Evolutionary conservation across 345 rosid species (phyloP), one percentile per base, ranked within the genome.

Genomic region (Hevea brasiliensis): DNA sequence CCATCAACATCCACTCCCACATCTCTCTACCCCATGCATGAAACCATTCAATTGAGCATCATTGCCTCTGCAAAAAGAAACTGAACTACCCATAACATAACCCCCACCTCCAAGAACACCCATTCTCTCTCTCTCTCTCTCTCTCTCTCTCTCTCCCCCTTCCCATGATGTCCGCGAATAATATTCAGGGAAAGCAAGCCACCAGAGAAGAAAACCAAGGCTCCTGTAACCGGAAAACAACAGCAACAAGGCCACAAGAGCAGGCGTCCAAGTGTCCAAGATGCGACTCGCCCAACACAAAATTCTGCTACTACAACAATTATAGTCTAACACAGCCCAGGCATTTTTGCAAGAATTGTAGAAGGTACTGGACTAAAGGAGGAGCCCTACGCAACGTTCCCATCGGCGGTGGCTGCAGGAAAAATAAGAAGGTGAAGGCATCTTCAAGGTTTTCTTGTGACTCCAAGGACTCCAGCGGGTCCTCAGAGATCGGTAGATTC

Each of bases 401-500:
- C 21, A 59, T 77, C 21, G 80, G 80, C 4, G 80, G 80, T 10
- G 80, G 80, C 21, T 77, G 80, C 47, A 24, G 75, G 67, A 77
- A 77, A 41, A 77, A 77, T 42, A 77, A 71, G 76, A 77, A 72
- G 51, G 59, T 71, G 12, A 77, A 65, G 61, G 45, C 74, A 29
- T 76, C 65, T 42, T 63, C 79, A 5, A 60, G 73, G 40, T 45
- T 75, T 15, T 76, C 79, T 20, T 44, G 74, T 65, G 85, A 82
- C 64, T 81, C 79, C 11, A 77, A 68, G 37, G 75, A 78, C 73
- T 77, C 94, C 4, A 79, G 50, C 74, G 83, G 86, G 2, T 83
- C 89, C 57, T 81, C 88, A 0, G 73, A 84, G 67, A 78, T 92
- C 29, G 86, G 87, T 41, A 90, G 92, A 4, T 75, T 89, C 61